Evolutionary conservation across 257 asterid genomes (phyloP).

Genomic region (Solanum stenotomum): DNA sequence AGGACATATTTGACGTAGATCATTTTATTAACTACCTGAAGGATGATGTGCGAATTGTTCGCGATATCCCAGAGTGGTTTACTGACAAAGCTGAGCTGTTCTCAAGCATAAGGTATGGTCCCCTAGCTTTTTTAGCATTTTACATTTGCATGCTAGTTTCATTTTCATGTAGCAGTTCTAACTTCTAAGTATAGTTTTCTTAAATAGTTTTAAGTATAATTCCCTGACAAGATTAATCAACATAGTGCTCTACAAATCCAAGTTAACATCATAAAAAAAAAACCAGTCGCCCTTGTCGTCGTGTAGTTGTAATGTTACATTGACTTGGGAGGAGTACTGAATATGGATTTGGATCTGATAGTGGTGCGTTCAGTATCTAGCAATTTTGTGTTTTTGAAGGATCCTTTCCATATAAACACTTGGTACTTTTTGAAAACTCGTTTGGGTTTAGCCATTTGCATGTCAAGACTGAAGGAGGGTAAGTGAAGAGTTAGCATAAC

Average conservation of each 20-base stretch:
- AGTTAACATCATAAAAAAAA: not conserved
- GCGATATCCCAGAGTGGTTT: slow-evolving; percentile 96
- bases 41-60: slow-evolving; percentile 85
- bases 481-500: not conserved
- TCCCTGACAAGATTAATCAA: not conserved
- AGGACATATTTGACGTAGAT: slow-evolving; percentile 95
- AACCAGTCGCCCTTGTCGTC: not conserved
- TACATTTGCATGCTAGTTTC: slow-evolving; percentile 1
- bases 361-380: not conserved
- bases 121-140: not conserved
- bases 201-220: not conserved
- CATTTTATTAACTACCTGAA: slow-evolving; percentile 90
- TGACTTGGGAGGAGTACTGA: not conserved
- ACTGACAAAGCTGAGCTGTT: slow-evolving; percentile 96
- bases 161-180: not conserved
- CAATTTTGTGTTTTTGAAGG: not conserved
- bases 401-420: not conserved
- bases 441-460: not conserved
- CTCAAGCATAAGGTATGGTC: slow-evolving; percentile 71
- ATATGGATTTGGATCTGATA: not conserved
- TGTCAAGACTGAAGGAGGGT: not conserved
- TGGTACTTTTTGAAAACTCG: not conserved
- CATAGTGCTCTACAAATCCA: not conserved
- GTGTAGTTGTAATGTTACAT: not conserved
- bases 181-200: not conserved